A percentile compares a stretch with the other conserved stretches of the same genome.
These are phyloP conservation scores for Neopestalotiopsis sp. DNA, from an alignment of 2,329 filamentous ascomycete genomes.

Conservation along the genomic window DNA sequence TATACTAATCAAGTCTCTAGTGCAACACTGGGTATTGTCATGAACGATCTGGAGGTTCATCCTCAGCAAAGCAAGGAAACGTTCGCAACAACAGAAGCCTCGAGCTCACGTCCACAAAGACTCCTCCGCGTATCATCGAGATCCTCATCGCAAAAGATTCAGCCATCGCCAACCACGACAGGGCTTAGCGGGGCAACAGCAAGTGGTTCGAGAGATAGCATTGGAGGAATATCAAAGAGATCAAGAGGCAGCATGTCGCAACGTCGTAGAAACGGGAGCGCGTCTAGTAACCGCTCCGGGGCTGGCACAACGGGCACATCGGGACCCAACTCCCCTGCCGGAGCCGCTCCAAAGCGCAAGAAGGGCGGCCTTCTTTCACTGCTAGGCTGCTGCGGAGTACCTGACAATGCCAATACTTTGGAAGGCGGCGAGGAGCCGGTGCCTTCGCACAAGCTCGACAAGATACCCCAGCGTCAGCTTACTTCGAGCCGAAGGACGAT, in stretches of 20 bases:
- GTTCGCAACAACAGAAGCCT: conserved; percentile 28
- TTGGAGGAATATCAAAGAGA: conserved; percentile 68
- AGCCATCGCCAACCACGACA: conserved; percentile 64
- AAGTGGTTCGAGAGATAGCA: conserved; percentile 65
- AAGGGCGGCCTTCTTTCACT: conserved; percentile 65
- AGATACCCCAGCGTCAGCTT: conserved; percentile 58
- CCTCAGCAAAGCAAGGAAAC: conserved; percentile 31
- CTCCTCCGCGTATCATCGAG: conserved; percentile 65
- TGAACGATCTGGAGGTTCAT: neutral
- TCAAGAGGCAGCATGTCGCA: conserved; percentile 69
- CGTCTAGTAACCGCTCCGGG: conserved; percentile 67
- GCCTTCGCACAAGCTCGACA: conserved; percentile 61
- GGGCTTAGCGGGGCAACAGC: conserved; percentile 66
- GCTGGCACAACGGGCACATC: conserved; percentile 57
- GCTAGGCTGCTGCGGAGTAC: conserved; percentile 70
- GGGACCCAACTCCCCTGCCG: conserved; percentile 57
- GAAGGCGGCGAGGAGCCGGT: conserved; percentile 61
- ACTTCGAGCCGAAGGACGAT: conserved; percentile 60
- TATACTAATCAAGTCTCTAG: neutral
- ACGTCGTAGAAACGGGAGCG: conserved; percentile 69
- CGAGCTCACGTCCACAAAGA: conserved; percentile 42
- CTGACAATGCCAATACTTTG: conserved; percentile 62
- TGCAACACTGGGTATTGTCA: conserved; percentile 5
- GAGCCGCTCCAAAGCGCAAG: conserved; percentile 52
- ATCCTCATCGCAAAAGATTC: conserved; percentile 66